phyloP scores from a whole-genome alignment of 768 basidiomycete species.

The Tylopilus vinaceipallidus region DNA sequence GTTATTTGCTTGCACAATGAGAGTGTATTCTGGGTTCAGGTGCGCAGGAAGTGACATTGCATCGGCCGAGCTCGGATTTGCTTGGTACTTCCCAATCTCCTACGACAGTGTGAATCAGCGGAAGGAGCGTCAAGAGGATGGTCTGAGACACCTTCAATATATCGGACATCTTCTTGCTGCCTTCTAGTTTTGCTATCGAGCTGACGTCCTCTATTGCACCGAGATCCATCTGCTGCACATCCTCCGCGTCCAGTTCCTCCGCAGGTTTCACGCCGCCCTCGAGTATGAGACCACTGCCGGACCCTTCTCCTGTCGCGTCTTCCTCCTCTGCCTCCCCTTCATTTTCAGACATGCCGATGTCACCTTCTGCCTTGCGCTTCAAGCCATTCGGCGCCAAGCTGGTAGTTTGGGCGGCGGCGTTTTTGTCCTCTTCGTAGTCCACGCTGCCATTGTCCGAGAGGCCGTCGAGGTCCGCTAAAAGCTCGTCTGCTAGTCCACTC shows the following conservation, averaged over 20 bases:
- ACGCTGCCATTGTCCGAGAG: conserved; percentile 66
- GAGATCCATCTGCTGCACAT: conserved; percentile 94
- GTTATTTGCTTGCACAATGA: conserved; percentile 98
- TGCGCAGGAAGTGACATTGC: conserved; percentile 79
- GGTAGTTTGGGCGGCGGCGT: conserved; percentile 23
- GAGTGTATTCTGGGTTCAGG: conserved; percentile 90
- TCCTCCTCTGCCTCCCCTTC: conserved; percentile 44
- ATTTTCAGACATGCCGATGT: conserved; percentile 56
- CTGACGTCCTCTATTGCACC: conserved; percentile 79
- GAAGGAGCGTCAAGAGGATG: not conserved
- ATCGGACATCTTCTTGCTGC: conserved; percentile 85
- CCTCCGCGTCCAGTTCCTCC: conserved; percentile 93
- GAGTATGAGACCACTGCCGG: conserved; percentile 60
- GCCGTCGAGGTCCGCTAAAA: conserved; percentile 88
- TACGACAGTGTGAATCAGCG: conserved; percentile 30
- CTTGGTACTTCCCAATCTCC: conserved; percentile 89
- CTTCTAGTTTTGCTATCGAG: conserved; percentile 85
- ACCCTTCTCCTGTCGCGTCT: conserved; percentile 38
- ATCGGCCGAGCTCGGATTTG: conserved; percentile 74
- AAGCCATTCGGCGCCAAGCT: conserved; percentile 31
- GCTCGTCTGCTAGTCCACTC: conserved; percentile 87
- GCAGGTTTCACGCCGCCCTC: conserved; percentile 90
- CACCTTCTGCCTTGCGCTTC: conserved; percentile 64
- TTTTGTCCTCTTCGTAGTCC: conserved; percentile 43
- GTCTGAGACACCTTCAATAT: conserved; percentile 71